Percentiles rank a stretch among this genome's conserved stretches.
These are phyloP conservation scores for Pleurotus ostreatus DNA, from an alignment of 768 basidiomycete species.

Conservation along the genomic window DNA sequence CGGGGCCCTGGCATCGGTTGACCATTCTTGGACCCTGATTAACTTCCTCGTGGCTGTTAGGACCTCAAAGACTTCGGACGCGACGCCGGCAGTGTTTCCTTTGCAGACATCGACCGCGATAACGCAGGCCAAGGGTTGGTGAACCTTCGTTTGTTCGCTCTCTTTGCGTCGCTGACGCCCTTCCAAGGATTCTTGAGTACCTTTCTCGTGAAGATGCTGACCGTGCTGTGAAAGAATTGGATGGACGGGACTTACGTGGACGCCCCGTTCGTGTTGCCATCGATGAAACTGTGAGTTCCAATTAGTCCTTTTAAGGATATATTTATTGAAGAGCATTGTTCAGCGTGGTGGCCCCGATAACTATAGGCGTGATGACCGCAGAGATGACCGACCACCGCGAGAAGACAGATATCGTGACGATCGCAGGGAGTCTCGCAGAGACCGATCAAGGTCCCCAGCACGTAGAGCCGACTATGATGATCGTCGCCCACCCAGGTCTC, in stretches of 20 bases:
- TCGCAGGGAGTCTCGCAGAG: conserved; percentile 59
- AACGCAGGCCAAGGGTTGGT: conserved; percentile 81
- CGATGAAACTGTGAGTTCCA: conserved; percentile 52
- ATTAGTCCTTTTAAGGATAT: not conserved
- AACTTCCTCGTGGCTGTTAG: conserved; percentile 48
- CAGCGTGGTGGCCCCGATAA: conserved; percentile 70
- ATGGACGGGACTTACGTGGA: conserved; percentile 85
- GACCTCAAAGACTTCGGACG: conserved; percentile 98
- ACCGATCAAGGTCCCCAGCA: conserved; percentile 73
- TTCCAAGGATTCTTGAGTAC: conserved; percentile 82
- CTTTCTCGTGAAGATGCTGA: conserved; percentile 87
- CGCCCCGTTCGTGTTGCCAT: conserved; percentile 68
- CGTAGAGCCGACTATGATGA: conserved; percentile 71
- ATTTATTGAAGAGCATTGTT: conserved; percentile 9
- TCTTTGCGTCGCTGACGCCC: conserved; percentile 1
- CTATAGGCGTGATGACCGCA: conserved; percentile 72
- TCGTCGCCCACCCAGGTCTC: conserved; percentile 74
- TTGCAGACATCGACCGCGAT: conserved; percentile 92
- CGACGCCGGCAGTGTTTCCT: conserved; percentile 88
- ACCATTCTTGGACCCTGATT: conserved; percentile 32
- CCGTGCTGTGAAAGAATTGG: conserved; percentile 83
- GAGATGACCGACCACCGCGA: conserved; percentile 50
- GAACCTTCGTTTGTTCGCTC: not conserved
- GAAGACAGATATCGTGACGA: conserved; percentile 56
- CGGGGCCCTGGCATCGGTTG: not conserved